Conservation (phyloP, 805 yeast genomes). For the Metschnikowia shivogae region DNA sequence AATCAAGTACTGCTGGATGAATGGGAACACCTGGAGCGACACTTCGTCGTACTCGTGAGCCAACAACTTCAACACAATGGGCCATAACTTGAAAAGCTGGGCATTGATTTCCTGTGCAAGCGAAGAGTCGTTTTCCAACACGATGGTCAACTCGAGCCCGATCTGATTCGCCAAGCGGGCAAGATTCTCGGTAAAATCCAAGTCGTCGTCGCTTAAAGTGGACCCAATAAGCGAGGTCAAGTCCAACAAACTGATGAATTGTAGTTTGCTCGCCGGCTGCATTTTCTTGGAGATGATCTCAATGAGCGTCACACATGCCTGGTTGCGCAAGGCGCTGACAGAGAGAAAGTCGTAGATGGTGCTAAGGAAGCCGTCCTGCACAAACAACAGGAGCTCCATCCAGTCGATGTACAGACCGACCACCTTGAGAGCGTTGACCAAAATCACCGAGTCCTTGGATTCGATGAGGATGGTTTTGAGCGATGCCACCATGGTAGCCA, state of each 20-base stretch:
- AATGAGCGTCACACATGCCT: slow-evolving; percentile 53
- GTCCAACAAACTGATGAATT: slow-evolving; percentile 64
- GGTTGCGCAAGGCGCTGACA: slow-evolving; percentile 44
- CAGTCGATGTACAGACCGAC: slow-evolving; percentile 88
- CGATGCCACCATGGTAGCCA: slow-evolving; percentile 55
- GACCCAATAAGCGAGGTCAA: slow-evolving; percentile 51
- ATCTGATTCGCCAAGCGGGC: slow-evolving; percentile 72
- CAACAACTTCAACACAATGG: slow-evolving; percentile 66
- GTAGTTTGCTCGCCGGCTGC: slow-evolving; percentile 68
- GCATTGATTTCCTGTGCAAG: slow-evolving; percentile 36
- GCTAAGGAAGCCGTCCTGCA: slow-evolving; percentile 55
- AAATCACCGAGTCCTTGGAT: slow-evolving; percentile 35
- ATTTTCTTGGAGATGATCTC: slow-evolving; percentile 75
- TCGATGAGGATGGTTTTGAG: slow-evolving; percentile 60
- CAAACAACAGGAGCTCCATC: slow-evolving; percentile 79
- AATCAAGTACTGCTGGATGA: slow-evolving; percentile 68
- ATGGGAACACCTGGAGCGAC: slow-evolving; percentile 76
- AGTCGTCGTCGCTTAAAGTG: slow-evolving; percentile 42
- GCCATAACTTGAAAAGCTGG: slow-evolving; percentile 58
- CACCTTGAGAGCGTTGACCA: slow-evolving; percentile 56
- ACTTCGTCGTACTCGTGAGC: slow-evolving; percentile 87
- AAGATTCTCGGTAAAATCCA: slow-evolving; percentile 70
- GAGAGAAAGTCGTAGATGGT: slow-evolving; percentile 57
- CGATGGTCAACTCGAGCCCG: slow-evolving; percentile 70
- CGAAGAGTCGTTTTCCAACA: slow-evolving; percentile 49